These are phyloP conservation scores for Phytophthora capsici DNA, from an alignment of 352 stramenopile genomes.

Conservation along the genomic window DNA sequence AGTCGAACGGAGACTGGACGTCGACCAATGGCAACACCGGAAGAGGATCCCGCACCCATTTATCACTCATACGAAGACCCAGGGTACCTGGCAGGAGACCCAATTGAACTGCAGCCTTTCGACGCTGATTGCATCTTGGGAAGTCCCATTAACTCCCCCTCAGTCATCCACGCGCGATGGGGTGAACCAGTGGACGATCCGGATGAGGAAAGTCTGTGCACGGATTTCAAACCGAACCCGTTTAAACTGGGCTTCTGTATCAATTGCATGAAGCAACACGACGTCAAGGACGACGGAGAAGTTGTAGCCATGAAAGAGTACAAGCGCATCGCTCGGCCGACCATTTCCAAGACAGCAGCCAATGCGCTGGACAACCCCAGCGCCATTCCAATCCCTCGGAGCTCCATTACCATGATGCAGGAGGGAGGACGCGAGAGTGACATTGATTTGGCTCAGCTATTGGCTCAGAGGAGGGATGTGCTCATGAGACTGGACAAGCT, in stretches of 20 bases:
- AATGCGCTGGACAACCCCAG: conserved; percentile 83
- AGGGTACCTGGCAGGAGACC: conserved; percentile 60
- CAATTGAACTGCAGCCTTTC: conserved; percentile 69
- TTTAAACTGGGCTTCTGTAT: conserved; percentile 91
- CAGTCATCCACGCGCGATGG: conserved; percentile 87
- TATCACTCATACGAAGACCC: conserved; percentile 86
- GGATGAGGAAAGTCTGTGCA: conserved; percentile 83
- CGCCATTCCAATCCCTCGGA: conserved; percentile 49
- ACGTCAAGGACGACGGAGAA: conserved; percentile 74
- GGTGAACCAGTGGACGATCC: conserved; percentile 83
- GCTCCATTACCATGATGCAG: conserved; percentile 39
- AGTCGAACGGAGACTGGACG: conserved; percentile 37
- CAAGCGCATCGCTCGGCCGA: conserved; percentile 80
- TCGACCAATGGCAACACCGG: conserved; percentile 20
- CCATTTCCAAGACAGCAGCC: conserved; percentile 75
- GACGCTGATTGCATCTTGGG: conserved; percentile 83
- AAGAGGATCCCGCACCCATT: conserved; percentile 49
- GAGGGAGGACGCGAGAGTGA: conserved; percentile 73
- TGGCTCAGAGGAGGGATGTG: conserved; percentile 81
- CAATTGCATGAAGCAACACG: conserved; percentile 91
- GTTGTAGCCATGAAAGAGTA: conserved; percentile 78
- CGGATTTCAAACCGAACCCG: conserved; percentile 81
- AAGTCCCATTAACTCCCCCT: conserved; percentile 75
- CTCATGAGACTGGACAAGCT: conserved; percentile 69
- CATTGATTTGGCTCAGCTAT: conserved; percentile 76